These are phyloP conservation scores for Lodderomyces orthopsilosis DNA, from an alignment of 1,139 yeast genomes.

Conservation along the genomic window DNA sequence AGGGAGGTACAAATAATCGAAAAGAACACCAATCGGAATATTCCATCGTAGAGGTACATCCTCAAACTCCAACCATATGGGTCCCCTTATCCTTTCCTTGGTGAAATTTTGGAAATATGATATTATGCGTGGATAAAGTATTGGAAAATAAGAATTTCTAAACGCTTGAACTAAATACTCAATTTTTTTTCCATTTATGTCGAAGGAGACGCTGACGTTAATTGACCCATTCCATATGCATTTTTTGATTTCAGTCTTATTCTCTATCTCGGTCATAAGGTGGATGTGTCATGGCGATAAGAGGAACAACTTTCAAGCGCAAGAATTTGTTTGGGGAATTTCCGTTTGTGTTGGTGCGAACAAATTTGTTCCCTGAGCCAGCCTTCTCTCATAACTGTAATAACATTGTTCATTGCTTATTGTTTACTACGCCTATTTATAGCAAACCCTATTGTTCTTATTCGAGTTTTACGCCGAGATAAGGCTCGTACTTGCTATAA, in stretches of 20 bases:
- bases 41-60: constrained; percentile 73
- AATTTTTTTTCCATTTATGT: constrained; percentile 6
- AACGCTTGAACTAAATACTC: constrained; percentile 24
- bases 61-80: constrained; percentile 66
- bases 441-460: background rate
- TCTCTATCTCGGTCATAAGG: constrained; percentile 1
- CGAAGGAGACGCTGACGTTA: constrained; percentile 38
- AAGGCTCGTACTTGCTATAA: background rate
- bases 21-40: constrained; percentile 70
- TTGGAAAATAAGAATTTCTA: constrained; percentile 61
- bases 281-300: background rate
- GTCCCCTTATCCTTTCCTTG: constrained; percentile 11
- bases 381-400: too few species aligned
- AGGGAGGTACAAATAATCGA: constrained; percentile 47
- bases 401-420: too few species aligned
- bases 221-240: constrained; percentile 57
- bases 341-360: too few species aligned
- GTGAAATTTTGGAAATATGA: constrained; percentile 40
- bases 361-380: background rate
- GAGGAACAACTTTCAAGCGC: too few species aligned
- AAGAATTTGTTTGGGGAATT: too few species aligned
- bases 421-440: too few species aligned
- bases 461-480: background rate
- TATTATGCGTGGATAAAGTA: constrained; percentile 39
- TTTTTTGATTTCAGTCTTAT: constrained; percentile 24